A percentile compares a stretch with the other conserved stretches of the same genome.
phyloP scores from a whole-genome alignment of 2,329 filamentous ascomycete genomes.

The Phaeosphaeria sp. region DNA sequence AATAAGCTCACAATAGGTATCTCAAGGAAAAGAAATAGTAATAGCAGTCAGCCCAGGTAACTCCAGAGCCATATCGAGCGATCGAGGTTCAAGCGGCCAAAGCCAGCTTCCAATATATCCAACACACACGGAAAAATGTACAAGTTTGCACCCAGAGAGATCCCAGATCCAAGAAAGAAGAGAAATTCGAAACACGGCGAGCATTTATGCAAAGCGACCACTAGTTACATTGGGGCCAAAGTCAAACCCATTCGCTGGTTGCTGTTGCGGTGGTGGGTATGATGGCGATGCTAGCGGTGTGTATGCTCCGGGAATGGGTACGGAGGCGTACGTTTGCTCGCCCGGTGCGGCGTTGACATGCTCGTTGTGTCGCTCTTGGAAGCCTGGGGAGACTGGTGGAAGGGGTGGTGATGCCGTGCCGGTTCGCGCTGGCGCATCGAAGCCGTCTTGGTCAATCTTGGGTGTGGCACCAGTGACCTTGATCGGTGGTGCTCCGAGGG shows the following conservation, averaged over 20 bases:
- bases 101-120: slow-evolving; percentile 10
- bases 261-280: slow-evolving; percentile 44
- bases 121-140: slow-evolving; percentile 25
- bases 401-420: slow-evolving; percentile 47
- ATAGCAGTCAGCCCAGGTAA: neutral
- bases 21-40: slow-evolving; percentile 5
- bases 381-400: slow-evolving; percentile 44
- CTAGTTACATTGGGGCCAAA: slow-evolving; percentile 43
- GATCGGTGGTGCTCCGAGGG: slow-evolving; percentile 82
- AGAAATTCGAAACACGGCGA: slow-evolving; percentile 3
- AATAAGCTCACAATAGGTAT: slow-evolving; percentile 6
- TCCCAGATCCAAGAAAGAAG: slow-evolving; percentile 20
- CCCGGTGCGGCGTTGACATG: slow-evolving; percentile 76
- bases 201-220: slow-evolving; percentile 2
- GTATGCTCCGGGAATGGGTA: slow-evolving; percentile 90
- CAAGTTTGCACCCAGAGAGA: slow-evolving; percentile 26
- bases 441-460: slow-evolving; percentile 67
- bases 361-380: slow-evolving; percentile 60
- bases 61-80: slow-evolving; percentile 6
- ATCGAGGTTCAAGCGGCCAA: slow-evolving; percentile 8
- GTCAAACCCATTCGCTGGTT: slow-evolving; percentile 40
- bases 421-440: slow-evolving; percentile 54
- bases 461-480: slow-evolving; percentile 81
- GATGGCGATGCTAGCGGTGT: slow-evolving; percentile 53
- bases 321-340: slow-evolving; percentile 82